Evolutionary conservation across 73 alveolate genomes (phyloP).

Genomic region (Paramecium tetraurelia): DNA sequence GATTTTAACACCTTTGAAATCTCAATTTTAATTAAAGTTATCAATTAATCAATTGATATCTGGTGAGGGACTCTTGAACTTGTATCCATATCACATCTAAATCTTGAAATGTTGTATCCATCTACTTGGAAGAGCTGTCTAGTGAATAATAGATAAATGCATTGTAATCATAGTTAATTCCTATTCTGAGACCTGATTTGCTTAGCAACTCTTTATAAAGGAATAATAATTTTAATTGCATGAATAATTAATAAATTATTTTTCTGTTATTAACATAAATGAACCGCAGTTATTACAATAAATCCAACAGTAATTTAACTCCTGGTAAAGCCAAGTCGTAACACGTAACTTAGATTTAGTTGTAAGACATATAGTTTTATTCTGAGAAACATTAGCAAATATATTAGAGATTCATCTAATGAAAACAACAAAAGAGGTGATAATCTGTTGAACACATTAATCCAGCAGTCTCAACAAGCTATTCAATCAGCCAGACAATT

Average conservation of each 20-base stretch:
- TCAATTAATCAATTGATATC: background rate
- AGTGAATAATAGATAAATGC: no score
- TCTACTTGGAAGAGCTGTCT: no score
- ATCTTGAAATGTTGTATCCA: no score
- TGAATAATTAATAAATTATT: background rate
- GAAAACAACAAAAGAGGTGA: background rate
- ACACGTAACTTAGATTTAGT: conserved; percentile 4
- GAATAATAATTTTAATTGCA: background rate
- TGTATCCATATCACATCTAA: no score
- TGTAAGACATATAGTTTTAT: background rate
- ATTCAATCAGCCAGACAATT: background rate
- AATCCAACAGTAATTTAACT: background rate
- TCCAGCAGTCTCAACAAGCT: background rate
- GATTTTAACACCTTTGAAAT: background rate
- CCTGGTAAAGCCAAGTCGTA: background rate
- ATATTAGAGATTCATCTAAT: background rate
- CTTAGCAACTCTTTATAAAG: background rate
- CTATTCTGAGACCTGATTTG: no score
- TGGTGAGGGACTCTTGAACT: background rate
- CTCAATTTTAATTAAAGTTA: background rate
- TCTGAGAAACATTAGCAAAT: background rate
- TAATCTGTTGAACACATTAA: background rate
- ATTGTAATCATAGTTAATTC: no score
- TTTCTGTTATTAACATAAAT: conserved; percentile 14
- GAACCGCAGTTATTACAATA: conserved; percentile 25